phyloP scores from a whole-genome alignment of 352 stramenopile genomes.

The Phytophthora macrochlamydospora region DNA sequence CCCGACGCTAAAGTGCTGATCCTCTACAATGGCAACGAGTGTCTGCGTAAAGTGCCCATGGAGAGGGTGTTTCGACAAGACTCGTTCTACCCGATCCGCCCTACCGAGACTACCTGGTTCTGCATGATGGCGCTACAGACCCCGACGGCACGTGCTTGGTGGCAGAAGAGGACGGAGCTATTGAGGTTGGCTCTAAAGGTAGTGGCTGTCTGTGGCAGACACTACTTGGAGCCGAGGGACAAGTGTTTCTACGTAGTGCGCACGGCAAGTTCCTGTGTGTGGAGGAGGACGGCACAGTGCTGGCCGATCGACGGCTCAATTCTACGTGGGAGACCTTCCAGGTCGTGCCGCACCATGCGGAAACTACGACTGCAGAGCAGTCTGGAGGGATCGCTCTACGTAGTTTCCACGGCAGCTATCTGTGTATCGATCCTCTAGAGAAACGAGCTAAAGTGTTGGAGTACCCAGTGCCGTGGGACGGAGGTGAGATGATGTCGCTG shows the following conservation, averaged over 20 bases:
- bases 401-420: slow-evolving; percentile 81
- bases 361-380: slow-evolving; percentile 10
- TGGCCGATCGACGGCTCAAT: slow-evolving; percentile 72
- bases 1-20: slow-evolving; percentile 71
- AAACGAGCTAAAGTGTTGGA: slow-evolving; percentile 33
- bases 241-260: slow-evolving; percentile 75
- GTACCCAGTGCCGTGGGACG: slow-evolving; percentile 72
- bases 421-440: slow-evolving; percentile 61
- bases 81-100: slow-evolving; percentile 52
- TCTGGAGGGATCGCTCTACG: slow-evolving; percentile 65
- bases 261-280: slow-evolving; percentile 89
- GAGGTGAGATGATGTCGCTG: slow-evolving; percentile 69
- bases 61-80: slow-evolving; percentile 45
- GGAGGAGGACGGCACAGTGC: slow-evolving; percentile 70
- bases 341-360: slow-evolving; percentile 61
- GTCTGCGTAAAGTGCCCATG: slow-evolving; percentile 88
- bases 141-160: slow-evolving; percentile 70
- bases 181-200: slow-evolving; percentile 43
- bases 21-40: slow-evolving; percentile 86
- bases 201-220: slow-evolving; percentile 78
- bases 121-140: slow-evolving; percentile 78
- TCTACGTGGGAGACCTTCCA: slow-evolving; percentile 91
- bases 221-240: slow-evolving; percentile 52
- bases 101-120: slow-evolving; percentile 66
- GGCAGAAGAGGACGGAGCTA: slow-evolving; percentile 64